A percentile compares a stretch with the other conserved stretches of the same genome.
phyloP scores from a whole-genome alignment of 441 rosid species.

The Populus hybrid region DNA sequence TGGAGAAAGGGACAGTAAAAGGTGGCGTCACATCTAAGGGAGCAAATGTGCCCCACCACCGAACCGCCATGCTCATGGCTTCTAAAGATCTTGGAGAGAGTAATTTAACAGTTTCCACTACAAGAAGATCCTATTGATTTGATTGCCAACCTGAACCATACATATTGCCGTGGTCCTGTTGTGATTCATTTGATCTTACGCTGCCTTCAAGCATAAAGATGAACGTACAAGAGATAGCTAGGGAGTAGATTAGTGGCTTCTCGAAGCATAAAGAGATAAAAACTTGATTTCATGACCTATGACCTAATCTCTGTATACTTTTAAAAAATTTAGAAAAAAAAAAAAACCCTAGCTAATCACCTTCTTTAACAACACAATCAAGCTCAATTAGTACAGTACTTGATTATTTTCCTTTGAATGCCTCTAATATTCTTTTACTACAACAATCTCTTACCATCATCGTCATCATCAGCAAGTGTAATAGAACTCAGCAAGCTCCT shows the following conservation, averaged over 20 bases:
- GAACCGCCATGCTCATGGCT: too few species aligned
- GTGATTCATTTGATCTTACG: background rate
- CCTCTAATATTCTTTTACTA: constrained; percentile 17
- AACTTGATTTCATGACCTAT: background rate
- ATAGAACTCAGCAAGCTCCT: constrained; percentile 67
- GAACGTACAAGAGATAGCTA: background rate
- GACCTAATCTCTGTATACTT: too few species aligned
- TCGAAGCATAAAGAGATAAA: background rate
- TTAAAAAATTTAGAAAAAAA: too few species aligned
- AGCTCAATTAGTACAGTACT: background rate
- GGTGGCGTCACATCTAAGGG: background rate
- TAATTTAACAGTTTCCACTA: too few species aligned
- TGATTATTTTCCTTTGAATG: background rate
- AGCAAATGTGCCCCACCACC: background rate
- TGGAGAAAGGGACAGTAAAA: background rate
- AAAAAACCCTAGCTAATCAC: background rate
- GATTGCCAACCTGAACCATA: background rate
- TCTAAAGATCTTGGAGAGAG: too few species aligned
- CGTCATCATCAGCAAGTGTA: constrained; percentile 40
- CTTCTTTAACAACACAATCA: background rate
- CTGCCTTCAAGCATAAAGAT: background rate
- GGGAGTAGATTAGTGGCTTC: background rate
- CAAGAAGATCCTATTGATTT: too few species aligned
- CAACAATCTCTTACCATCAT: background rate
- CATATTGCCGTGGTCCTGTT: background rate